Evolutionary conservation across 768 basidiomycete species (phyloP).

Genomic region (Kwoniella sp.): DNA sequence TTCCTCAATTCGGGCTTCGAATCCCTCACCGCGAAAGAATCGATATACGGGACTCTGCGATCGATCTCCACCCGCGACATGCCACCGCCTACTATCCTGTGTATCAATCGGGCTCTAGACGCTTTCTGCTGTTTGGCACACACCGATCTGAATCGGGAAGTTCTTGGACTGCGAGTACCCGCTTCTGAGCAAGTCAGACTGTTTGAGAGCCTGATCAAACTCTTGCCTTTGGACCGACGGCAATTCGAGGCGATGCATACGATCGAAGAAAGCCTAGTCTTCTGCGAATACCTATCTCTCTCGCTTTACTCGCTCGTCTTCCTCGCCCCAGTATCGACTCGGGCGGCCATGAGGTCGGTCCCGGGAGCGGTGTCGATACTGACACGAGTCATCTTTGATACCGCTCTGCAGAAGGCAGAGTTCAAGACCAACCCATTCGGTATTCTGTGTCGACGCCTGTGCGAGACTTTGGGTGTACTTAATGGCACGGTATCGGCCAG

Average conservation of each 20-base stretch:
- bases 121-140: slow-evolving; percentile 78
- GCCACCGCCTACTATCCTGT: slow-evolving; percentile 63
- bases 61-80: slow-evolving; percentile 58
- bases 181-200: slow-evolving; percentile 64
- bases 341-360: slow-evolving; percentile 67
- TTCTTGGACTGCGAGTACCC: slow-evolving; percentile 66
- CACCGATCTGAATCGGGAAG: slow-evolving; percentile 74
- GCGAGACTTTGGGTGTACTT: slow-evolving; percentile 53
- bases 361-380: slow-evolving; percentile 73
- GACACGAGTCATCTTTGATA: slow-evolving; percentile 53
- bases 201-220: slow-evolving; percentile 72
- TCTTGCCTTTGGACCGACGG: slow-evolving; percentile 75
- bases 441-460: slow-evolving; percentile 53
- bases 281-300: slow-evolving; percentile 76
- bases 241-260: slow-evolving; percentile 63
- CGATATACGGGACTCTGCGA: slow-evolving; percentile 22
- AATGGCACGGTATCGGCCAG: slow-evolving; percentile 40
- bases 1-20: slow-evolving; percentile 72
- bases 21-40: slow-evolving; percentile 45
- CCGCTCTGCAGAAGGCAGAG: slow-evolving; percentile 19
- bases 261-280: slow-evolving; percentile 71
- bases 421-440: slow-evolving; percentile 41
- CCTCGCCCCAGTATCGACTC: slow-evolving; percentile 74
- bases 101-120: slow-evolving; percentile 65
- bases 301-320: slow-evolving; percentile 85